Base-by-base conservation (phyloP, 345 rosid species). In the Aquilaria yunnanensis region DNA sequence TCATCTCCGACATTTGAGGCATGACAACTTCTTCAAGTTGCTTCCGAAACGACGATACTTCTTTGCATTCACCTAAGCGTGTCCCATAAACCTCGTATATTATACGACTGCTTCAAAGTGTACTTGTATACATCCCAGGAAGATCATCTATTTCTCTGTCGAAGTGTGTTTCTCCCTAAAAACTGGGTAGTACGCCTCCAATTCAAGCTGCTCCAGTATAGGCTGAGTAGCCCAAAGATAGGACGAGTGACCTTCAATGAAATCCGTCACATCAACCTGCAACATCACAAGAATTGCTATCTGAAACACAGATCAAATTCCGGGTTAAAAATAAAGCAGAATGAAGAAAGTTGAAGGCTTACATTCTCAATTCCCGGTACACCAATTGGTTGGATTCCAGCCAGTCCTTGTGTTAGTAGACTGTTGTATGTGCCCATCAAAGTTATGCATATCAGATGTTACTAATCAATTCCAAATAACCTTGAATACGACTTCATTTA, bases 351-450 rank as follows among this genome's bases (percentile, higher is more conserved):
- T 14, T 61, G 37, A 72, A 63, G 51, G 34, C 87, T 69, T 82
- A 90, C 99, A 76, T 88, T 94, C 79, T 94, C 96, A 31, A 94
- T 83, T 50, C 99, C 97, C 0, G 84, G 95, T 74, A 72, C 64
- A 68, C 72, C 67, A 34, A 84, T 66, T 23, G 96, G 85, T 77
- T 94, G 96, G 69, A 94, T 85, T 74, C 99, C 97, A 6, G 99
- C 99, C 67, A 94, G 72, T 68, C 99, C 99, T 82, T 94, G 87
- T 5, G 96, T 70, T 30, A 90, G 71, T 58, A 90, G 75, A 77
- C 99, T 94, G 85, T 72, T 47, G n/a, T 30, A 57, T 64, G 45
- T 37, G 8, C 5, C 43, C 43, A 37, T 5, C 5, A 37, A 5
- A 37, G 8, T 5, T 37, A 37, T 37, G 8, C 43, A 4, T 37